Conservation (phyloP, 2,329 filamentous ascomycete species). For the Scopulariopsis brevicaulis region DNA sequence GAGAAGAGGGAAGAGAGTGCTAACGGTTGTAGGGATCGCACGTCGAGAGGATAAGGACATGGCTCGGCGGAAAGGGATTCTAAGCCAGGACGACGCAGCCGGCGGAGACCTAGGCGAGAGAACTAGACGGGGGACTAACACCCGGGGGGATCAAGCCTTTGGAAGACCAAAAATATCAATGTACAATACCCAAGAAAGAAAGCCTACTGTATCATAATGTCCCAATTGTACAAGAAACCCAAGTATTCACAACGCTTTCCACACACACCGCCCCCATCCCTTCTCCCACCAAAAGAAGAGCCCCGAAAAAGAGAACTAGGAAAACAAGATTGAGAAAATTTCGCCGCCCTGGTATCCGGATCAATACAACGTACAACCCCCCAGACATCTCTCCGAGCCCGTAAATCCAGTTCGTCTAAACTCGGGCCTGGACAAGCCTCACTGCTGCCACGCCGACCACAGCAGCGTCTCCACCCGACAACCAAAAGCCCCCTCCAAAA, state of each 20-base stretch:
- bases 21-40: constrained; percentile 4
- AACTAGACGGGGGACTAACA: neutral
- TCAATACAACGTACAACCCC: neutral
- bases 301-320: neutral
- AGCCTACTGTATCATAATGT: neutral
- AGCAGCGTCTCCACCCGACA: neutral
- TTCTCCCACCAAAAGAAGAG: constrained; percentile 10
- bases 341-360: neutral
- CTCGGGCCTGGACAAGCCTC: neutral
- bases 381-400: neutral
- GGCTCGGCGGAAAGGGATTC: constrained; percentile 22
- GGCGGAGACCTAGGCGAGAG: neutral
- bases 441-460: neutral
- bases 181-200: neutral
- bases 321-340: neutral
- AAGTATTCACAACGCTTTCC: neutral
- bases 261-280: constrained; percentile 10
- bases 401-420: neutral
- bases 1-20: neutral
- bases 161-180: neutral
- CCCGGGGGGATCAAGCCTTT: too few relatives aligned
- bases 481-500: neutral
- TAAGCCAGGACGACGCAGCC: constrained; percentile 8
- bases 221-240: neutral
- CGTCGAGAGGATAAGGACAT: constrained; percentile 9